Evolutionary conservation across 2,329 filamentous ascomycete species (phyloP).

Genomic region (Beauveria sp.): DNA sequence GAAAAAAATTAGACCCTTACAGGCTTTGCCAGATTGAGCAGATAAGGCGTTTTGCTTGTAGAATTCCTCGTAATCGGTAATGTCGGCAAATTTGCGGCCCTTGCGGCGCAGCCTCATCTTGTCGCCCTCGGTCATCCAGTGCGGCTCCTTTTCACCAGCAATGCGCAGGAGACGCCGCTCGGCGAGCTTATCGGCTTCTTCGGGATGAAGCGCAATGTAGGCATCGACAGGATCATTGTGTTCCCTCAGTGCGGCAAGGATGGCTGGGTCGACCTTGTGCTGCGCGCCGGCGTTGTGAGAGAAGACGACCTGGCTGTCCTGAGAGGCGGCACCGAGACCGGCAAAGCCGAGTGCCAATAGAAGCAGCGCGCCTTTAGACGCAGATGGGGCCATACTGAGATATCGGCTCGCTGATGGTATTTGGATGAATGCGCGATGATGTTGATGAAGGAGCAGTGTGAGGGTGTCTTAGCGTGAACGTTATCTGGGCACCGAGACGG

Average conservation of each 20-base stretch:
- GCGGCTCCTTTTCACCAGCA: slow-evolving; percentile 50
- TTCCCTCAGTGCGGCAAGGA: slow-evolving; percentile 18
- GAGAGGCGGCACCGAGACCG: slow-evolving; percentile 8
- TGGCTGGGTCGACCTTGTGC: slow-evolving; percentile 17
- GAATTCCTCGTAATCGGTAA: slow-evolving; percentile 55
- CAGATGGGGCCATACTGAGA: neutral
- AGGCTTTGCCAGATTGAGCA: slow-evolving; percentile 21
- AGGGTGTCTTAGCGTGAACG: neutral
- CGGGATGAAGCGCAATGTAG: slow-evolving; percentile 19
- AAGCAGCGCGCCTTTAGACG: neutral
- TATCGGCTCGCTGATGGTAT: neutral
- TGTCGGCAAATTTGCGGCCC: slow-evolving; percentile 65
- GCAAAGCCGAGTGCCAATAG: slow-evolving; percentile 1
- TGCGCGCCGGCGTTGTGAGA: slow-evolving; percentile 6
- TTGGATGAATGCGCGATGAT: neutral
- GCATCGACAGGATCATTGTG: slow-evolving; percentile 24
- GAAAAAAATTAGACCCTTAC: slow-evolving; percentile 14
- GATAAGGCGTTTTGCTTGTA: slow-evolving; percentile 19
- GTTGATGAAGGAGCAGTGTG: neutral
- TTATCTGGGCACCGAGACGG: neutral
- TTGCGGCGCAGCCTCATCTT: slow-evolving; percentile 62
- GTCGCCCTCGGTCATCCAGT: slow-evolving; percentile 66
- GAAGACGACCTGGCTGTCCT: slow-evolving; percentile 13
- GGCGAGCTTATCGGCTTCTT: slow-evolving; percentile 18
- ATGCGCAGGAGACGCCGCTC: slow-evolving; percentile 56